A percentile compares a stretch with the other conserved stretches of the same genome.
Conservation (phyloP, 768 basidiomycete species). For the Mycena filopes region DNA sequence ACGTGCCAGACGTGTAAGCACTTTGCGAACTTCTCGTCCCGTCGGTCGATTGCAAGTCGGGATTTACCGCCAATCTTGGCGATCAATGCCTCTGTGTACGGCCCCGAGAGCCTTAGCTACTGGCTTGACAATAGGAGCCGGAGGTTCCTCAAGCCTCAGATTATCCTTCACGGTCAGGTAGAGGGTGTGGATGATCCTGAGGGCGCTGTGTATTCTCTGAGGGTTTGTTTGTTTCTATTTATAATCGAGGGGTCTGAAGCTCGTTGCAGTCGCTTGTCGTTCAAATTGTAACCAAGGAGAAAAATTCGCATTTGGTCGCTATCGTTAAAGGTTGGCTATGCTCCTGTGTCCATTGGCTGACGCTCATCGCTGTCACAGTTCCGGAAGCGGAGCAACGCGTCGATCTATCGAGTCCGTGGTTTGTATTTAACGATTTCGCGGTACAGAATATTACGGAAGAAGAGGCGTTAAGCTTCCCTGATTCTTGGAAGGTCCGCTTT, state of each 20-base stretch:
- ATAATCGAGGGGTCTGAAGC: background rate
- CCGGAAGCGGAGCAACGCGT: slow-evolving; percentile 68
- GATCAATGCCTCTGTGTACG: slow-evolving; percentile 85
- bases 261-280: slow-evolving; percentile 76
- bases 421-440: slow-evolving; percentile 96
- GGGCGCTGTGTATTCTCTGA: slow-evolving; percentile 72
- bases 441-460: slow-evolving; percentile 87
- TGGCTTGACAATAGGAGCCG: slow-evolving; percentile 78
- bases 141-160: slow-evolving; percentile 68
- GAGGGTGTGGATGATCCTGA: slow-evolving; percentile 68
- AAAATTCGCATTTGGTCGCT: slow-evolving; percentile 86
- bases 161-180: slow-evolving; percentile 69
- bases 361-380: slow-evolving; percentile 53
- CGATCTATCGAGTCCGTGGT: slow-evolving; percentile 73
- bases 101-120: slow-evolving; percentile 74
- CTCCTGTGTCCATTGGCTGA: background rate
- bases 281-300: slow-evolving; percentile 78
- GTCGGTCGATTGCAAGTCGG: slow-evolving; percentile 68
- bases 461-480: slow-evolving; percentile 89
- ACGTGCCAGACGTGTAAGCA: slow-evolving; percentile 87
- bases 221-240: slow-evolving; percentile 58
- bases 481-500: slow-evolving; percentile 90
- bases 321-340: slow-evolving; percentile 76
- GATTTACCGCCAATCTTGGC: slow-evolving; percentile 87
- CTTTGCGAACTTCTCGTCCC: slow-evolving; percentile 76